Percentiles rank a stretch among this genome's conserved stretches.
Conservation (phyloP, 2,329 filamentous ascomycete species). For the Geosmithia flava region DNA sequence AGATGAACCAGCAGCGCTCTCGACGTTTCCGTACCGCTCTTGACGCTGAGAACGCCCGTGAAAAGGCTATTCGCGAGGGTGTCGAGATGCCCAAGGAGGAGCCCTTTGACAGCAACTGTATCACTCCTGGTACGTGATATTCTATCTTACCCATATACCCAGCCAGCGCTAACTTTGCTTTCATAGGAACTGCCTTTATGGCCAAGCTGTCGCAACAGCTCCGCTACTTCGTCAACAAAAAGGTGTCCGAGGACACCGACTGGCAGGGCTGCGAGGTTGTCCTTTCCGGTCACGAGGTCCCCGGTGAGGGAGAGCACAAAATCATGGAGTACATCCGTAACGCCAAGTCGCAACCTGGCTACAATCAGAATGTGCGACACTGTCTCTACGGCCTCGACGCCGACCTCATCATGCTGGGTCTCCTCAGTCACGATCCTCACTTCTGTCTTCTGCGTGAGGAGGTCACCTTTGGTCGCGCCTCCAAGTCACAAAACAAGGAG, state of each 20-base stretch:
- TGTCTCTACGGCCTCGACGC: slow-evolving; percentile 96
- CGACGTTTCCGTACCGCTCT: slow-evolving; percentile 89
- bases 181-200: slow-evolving; percentile 77
- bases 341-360: slow-evolving; percentile 87
- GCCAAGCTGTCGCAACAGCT: slow-evolving; percentile 86
- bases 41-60: slow-evolving; percentile 77
- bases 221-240: slow-evolving; percentile 98
- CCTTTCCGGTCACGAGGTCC: slow-evolving; percentile 92
- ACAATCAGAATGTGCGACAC: slow-evolving; percentile 87
- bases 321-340: slow-evolving; percentile 99
- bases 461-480: slow-evolving; percentile 87
- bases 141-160: background rate
- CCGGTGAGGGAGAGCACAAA: slow-evolving; percentile 97
- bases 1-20: slow-evolving; percentile 99
- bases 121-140: slow-evolving; percentile 60
- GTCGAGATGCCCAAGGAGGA: slow-evolving; percentile 90
- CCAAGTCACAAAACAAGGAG: slow-evolving; percentile 75
- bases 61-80: slow-evolving; percentile 84
- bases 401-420: slow-evolving; percentile 95
- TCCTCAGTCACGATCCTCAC: slow-evolving; percentile 95
- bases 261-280: slow-evolving; percentile 97
- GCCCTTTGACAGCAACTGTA: slow-evolving; percentile 97
- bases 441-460: slow-evolving; percentile 96
- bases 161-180: background rate
- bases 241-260: slow-evolving; percentile 90